These are phyloP conservation scores for Thelonectria discophora DNA, from an alignment of 2,329 filamentous ascomycete genomes.

Conservation along the genomic window DNA sequence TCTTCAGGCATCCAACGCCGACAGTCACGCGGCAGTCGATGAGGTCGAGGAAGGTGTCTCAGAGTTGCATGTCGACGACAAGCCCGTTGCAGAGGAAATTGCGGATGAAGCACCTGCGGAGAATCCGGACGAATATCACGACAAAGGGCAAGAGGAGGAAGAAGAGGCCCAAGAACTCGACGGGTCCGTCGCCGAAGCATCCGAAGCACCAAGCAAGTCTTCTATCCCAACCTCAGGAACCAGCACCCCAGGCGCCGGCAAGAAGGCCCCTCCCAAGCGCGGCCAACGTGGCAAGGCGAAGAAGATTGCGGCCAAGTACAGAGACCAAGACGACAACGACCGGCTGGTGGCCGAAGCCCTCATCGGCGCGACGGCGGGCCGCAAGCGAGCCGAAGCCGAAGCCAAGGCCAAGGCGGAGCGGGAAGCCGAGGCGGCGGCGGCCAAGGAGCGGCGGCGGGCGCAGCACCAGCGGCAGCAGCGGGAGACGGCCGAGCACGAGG, in stretches of 20 bases:
- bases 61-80: conserved; percentile 37
- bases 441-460: conserved; percentile 77
- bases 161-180: conserved; percentile 40
- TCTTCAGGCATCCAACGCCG: conserved; percentile 44
- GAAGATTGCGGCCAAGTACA: conserved; percentile 90
- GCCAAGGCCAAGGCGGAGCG: conserved; percentile 76
- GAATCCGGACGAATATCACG: conserved; percentile 43
- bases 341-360: conserved; percentile 82
- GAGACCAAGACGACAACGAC: conserved; percentile 93
- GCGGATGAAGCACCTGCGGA: conserved; percentile 42
- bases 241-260: conserved; percentile 37
- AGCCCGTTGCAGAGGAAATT: conserved; percentile 34
- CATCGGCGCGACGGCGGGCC: conserved; percentile 78
- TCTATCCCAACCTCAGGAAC: conserved; percentile 22
- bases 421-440: conserved; percentile 69
- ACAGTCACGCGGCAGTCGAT: conserved; percentile 42
- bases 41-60: conserved; percentile 38
- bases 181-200: conserved; percentile 26
- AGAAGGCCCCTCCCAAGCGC: conserved; percentile 64
- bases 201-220: conserved; percentile 31
- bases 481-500: conserved; percentile 80
- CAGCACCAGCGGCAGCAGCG: conserved; percentile 83
- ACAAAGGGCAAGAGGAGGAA: conserved; percentile 29
- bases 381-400: conserved; percentile 74
- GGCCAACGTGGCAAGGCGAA: conserved; percentile 86